phyloP scores from a whole-genome alignment of 257 asterid species.

The Henckelia pumila region DNA sequence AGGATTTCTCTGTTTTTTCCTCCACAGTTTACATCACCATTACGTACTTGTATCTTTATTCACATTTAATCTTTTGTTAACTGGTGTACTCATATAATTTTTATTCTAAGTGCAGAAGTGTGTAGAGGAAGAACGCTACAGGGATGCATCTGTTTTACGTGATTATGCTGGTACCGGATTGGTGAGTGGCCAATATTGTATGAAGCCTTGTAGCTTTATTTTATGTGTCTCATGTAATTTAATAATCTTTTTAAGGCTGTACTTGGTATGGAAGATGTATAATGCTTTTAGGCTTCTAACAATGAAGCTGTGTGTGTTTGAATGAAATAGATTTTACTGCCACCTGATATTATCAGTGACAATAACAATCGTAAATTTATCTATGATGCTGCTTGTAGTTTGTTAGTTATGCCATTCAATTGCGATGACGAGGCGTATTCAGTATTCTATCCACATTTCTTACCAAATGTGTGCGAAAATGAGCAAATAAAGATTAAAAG shows the following conservation, averaged over 20 bases:
- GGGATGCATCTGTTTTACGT: slow-evolving; percentile 83
- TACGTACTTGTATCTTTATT: slow-evolving; percentile 8
- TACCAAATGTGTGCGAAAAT: slow-evolving; percentile 11
- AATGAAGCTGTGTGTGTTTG: not conserved
- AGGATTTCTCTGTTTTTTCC: slow-evolving; percentile 18
- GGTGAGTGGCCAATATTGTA: slow-evolving; percentile 55
- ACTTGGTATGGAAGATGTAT: slow-evolving; percentile 5
- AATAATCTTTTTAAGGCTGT: not conserved
- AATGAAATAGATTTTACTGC: not conserved
- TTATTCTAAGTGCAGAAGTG: slow-evolving; percentile 58
- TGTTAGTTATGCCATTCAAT: slow-evolving; percentile 4
- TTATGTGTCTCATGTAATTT: not conserved
- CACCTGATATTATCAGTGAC: slow-evolving; percentile 10
- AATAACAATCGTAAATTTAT: not conserved
- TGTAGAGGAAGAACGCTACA: slow-evolving; percentile 72
- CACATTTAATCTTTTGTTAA: not conserved
- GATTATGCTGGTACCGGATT: slow-evolving; percentile 88
- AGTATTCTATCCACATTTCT: slow-evolving; percentile 7
- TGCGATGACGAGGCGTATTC: slow-evolving; percentile 7
- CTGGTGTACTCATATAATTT: slow-evolving; percentile 16
- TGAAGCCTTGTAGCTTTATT: slow-evolving; percentile 6
- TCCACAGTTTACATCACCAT: slow-evolving; percentile 3
- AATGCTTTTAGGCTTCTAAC: slow-evolving; percentile 12
- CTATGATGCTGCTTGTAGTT: not conserved
- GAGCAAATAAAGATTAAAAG: not conserved